Conservation (phyloP, 2,329 filamentous ascomycete genomes). For the Byssothecium circinans region DNA sequence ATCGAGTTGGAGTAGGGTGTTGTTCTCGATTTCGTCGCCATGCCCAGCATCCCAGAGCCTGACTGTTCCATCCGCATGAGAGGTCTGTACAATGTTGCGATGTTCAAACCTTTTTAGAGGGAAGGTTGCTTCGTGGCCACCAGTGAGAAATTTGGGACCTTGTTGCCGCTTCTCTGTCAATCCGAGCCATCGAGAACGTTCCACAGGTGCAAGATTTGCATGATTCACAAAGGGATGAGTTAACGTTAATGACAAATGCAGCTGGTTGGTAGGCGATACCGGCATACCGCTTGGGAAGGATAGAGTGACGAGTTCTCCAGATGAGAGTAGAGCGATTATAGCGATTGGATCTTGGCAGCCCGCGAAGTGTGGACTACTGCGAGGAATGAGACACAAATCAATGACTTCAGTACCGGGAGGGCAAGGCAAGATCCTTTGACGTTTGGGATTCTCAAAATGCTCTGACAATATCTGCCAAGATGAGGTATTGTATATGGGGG, state of each 20-base stretch:
- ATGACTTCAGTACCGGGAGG: conserved; percentile 76
- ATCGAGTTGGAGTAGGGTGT: conserved; percentile 78
- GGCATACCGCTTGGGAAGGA: conserved; percentile 91
- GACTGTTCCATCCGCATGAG: conserved; percentile 90
- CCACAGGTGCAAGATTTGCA: conserved; percentile 70
- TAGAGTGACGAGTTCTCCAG: conserved; percentile 85
- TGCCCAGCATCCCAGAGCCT: conserved; percentile 91
- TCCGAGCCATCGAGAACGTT: conserved; percentile 81
- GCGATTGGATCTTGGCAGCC: conserved; percentile 91
- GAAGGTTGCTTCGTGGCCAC: conserved; percentile 72
- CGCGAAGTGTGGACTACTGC: conserved; percentile 79
- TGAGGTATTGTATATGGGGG: conserved; percentile 88
- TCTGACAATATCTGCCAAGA: conserved; percentile 80
- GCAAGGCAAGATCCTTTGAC: conserved; percentile 69
- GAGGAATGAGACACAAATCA: conserved; percentile 82
- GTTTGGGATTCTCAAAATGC: conserved; percentile 77
- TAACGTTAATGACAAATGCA: conserved; percentile 84
- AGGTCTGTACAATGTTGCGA: conserved; percentile 80
- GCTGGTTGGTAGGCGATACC: conserved; percentile 88
- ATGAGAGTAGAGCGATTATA: conserved; percentile 74
- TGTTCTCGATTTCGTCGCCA: conserved; percentile 90
- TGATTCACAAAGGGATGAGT: conserved; percentile 86
- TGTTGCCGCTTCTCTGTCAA: conserved; percentile 82
- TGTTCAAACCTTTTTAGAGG: conserved; percentile 77
- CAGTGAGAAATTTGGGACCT: conserved; percentile 75